Conservation (phyloP, 2,329 filamentous ascomycete genomes). For the Aspergillus caelatus region DNA sequence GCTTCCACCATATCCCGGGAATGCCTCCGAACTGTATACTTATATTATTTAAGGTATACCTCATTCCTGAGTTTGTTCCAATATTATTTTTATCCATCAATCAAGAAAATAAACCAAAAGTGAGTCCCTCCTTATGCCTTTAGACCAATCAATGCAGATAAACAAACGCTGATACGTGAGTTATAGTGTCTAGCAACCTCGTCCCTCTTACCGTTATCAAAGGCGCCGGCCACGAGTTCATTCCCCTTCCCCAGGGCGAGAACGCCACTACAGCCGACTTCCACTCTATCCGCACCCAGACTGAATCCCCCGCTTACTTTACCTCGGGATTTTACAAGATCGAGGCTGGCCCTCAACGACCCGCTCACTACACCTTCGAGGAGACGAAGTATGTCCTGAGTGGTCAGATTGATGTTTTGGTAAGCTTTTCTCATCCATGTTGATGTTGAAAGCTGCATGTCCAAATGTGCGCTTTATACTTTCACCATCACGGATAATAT, state of each 20-base stretch:
- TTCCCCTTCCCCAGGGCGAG: constrained; percentile 25
- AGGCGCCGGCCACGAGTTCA: constrained; percentile 29
- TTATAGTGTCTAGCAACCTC: constrained; percentile 22
- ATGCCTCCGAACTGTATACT: neutral
- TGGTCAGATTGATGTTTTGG: constrained; percentile 29
- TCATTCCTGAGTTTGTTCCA: neutral
- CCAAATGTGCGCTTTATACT: neutral
- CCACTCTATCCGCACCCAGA: constrained; percentile 27
- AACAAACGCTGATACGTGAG: neutral
- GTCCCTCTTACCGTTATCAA: constrained; percentile 28
- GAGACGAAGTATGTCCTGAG: constrained; percentile 30
- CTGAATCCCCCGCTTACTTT: constrained; percentile 23
- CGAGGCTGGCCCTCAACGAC: constrained; percentile 25
- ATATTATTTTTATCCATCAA: neutral
- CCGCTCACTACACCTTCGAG: constrained; percentile 26
- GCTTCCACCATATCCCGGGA: neutral
- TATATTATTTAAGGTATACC: neutral
- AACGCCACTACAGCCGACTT: constrained; percentile 30
- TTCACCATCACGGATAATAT: neutral
- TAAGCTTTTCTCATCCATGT: constrained; percentile 9
- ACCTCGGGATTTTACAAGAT: constrained; percentile 31
- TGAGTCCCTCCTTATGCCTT: neutral
- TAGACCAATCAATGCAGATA: neutral
- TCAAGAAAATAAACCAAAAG: neutral
- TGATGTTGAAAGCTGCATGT: neutral